A percentile compares a stretch with the other conserved stretches of the same genome.
Evolutionary conservation across 2,329 filamentous ascomycete species (phyloP).

Genomic region (Phoma sp.): DNA sequence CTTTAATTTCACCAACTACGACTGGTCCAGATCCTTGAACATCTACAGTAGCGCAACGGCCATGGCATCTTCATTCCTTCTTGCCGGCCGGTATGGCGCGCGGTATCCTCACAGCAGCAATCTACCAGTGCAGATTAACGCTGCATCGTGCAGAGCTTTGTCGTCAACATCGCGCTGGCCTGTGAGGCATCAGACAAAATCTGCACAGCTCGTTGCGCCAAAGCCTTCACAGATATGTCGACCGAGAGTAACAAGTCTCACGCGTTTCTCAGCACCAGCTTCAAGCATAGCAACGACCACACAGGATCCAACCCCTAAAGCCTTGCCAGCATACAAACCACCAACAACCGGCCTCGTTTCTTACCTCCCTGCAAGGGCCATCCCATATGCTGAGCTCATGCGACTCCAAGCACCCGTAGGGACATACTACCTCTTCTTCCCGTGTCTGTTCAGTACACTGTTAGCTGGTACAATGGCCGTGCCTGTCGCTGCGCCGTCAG

Average conservation of each 20-base stretch:
- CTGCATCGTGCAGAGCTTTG: neutral
- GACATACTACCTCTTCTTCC: conserved; percentile 85
- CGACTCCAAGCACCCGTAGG: conserved; percentile 82
- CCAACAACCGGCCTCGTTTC: conserved; percentile 75
- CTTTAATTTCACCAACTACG: neutral
- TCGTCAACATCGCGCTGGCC: conserved; percentile 8
- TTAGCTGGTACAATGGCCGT: conserved; percentile 74
- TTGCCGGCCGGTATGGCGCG: neutral
- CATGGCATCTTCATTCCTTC: conserved; percentile 5
- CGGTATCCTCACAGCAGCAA: neutral
- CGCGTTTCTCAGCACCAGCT: neutral
- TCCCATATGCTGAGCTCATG: conserved; percentile 83
- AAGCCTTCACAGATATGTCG: neutral
- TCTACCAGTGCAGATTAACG: neutral
- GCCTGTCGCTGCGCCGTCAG: conserved; percentile 65
- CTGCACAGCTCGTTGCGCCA: conserved; percentile 16
- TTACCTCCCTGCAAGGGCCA: conserved; percentile 69
- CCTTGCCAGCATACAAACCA: conserved; percentile 61
- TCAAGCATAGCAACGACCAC: conserved; percentile 25
- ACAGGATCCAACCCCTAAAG: conserved; percentile 18
- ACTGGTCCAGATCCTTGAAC: conserved; percentile 1
- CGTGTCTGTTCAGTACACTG: conserved; percentile 83
- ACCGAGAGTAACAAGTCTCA: neutral
- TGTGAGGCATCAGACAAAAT: conserved; percentile 8
- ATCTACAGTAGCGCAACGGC: neutral